Percentiles rank a stretch among this genome's conserved stretches.
Conservation (phyloP, 352 stramenopile species). For the Phytophthora tubulina region DNA sequence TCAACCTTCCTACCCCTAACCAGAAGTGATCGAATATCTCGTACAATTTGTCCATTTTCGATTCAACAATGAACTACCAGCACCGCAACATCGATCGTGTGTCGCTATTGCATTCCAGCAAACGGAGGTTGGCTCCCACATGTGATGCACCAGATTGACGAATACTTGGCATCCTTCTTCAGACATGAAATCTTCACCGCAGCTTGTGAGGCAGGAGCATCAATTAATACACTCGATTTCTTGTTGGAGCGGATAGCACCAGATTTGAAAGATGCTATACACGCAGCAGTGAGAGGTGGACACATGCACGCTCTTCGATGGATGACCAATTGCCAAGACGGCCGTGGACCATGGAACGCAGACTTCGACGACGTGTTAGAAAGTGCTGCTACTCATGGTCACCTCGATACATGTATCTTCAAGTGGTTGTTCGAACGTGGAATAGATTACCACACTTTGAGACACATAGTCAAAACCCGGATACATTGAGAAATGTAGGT, state of each 20-base stretch:
- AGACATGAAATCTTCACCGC: conserved; percentile 5
- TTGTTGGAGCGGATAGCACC: background rate
- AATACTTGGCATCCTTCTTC: conserved; percentile 6
- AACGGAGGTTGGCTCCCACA: background rate
- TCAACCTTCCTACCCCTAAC: too few relatives aligned
- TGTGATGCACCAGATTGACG: background rate
- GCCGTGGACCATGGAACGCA: too few relatives aligned
- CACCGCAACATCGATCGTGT: too few relatives aligned
- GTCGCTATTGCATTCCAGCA: background rate
- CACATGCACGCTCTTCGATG: background rate
- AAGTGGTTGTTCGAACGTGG: conserved; percentile 12
- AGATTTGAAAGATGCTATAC: conserved; percentile 2
- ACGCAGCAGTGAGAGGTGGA: background rate
- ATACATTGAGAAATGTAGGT: background rate
- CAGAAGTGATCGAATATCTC: too few relatives aligned
- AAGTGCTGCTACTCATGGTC: conserved; percentile 13
- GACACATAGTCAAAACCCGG: background rate
- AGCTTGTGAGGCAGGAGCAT: conserved; percentile 11
- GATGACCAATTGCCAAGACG: too few relatives aligned
- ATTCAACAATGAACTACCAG: too few relatives aligned
- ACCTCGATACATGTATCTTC: conserved; percentile 6
- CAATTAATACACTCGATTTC: conserved; percentile 3
- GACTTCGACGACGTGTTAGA: conserved; percentile 4
- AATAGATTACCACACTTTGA: background rate
- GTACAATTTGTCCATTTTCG: too few relatives aligned